Evolutionary conservation across 352 stramenopile genomes (phyloP).

Genomic region (Plasmopara muralis): DNA sequence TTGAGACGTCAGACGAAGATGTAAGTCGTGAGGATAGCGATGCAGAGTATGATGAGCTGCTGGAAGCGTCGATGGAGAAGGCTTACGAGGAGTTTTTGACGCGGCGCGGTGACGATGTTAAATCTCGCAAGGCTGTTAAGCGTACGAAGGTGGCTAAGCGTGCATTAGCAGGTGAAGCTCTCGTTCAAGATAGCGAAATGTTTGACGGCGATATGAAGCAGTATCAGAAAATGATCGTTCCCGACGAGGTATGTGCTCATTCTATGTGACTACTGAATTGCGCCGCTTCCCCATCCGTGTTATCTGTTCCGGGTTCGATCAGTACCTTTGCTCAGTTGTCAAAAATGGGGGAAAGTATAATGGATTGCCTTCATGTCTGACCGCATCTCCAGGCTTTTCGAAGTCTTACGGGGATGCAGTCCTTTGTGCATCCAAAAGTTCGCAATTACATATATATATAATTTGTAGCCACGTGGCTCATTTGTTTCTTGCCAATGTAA

Average conservation of each 20-base stretch:
- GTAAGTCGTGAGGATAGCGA: slow-evolving; percentile 44
- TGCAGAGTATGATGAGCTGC: slow-evolving; percentile 68
- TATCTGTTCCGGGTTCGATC: slow-evolving; percentile 85
- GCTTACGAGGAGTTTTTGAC: slow-evolving; percentile 77
- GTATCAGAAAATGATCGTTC: slow-evolving; percentile 85
- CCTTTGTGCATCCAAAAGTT: slow-evolving; percentile 76
- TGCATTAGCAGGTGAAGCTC: slow-evolving; percentile 67
- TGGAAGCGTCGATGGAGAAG: slow-evolving; percentile 83
- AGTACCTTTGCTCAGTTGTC: slow-evolving; percentile 89
- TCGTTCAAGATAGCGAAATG: slow-evolving; percentile 76
- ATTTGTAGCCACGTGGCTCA: neutral
- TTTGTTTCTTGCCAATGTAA: slow-evolving; percentile 13
- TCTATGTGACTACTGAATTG: slow-evolving; percentile 2
- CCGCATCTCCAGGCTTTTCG: slow-evolving; percentile 25
- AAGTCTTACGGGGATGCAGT: slow-evolving; percentile 34
- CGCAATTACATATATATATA: slow-evolving; percentile 8
- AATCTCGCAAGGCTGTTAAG: slow-evolving; percentile 82
- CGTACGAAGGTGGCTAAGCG: slow-evolving; percentile 81
- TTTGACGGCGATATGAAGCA: slow-evolving; percentile 72
- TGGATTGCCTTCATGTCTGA: slow-evolving; percentile 84
- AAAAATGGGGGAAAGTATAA: slow-evolving; percentile 80
- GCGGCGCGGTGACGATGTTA: slow-evolving; percentile 68
- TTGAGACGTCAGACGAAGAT: slow-evolving; percentile 31
- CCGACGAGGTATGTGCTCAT: slow-evolving; percentile 64
- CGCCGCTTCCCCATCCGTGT: slow-evolving; percentile 74